These are phyloP conservation scores for Phragmites australis DNA, from an alignment of 176 grass and related monocot species.

Conservation along the genomic window DNA sequence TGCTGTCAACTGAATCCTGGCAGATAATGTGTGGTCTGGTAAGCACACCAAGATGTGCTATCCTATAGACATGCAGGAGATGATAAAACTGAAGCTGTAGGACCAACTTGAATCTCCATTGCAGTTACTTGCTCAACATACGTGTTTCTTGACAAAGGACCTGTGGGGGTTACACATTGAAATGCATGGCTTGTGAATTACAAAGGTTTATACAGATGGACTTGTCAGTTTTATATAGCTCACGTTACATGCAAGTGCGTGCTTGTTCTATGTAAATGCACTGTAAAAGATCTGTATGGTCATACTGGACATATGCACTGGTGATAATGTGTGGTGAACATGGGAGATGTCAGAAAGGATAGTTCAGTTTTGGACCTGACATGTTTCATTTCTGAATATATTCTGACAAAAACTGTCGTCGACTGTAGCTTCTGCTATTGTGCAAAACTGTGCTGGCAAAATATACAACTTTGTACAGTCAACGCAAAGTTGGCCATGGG, in stretches of 20 bases:
- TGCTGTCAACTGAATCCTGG: conserved; percentile 68
- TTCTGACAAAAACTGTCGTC: background rate
- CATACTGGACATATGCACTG: background rate
- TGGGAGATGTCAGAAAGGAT: background rate
- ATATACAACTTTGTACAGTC: background rate
- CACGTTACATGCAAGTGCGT: conserved; percentile 6
- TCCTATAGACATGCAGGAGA: conserved; percentile 61
- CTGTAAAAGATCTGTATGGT: conserved; percentile 5
- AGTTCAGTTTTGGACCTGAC: background rate
- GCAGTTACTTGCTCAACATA: conserved; percentile 19
- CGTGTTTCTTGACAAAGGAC: background rate
- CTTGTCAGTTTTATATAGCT: background rate
- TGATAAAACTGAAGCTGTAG: conserved; percentile 55
- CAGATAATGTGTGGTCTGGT: conserved; percentile 73
- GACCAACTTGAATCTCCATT: conserved; percentile 30
- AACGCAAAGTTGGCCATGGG: background rate
- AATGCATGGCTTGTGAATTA: conserved; percentile 17
- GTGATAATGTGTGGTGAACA: background rate
- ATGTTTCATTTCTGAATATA: conserved; percentile 19
- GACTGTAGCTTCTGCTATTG: conserved; percentile 2
- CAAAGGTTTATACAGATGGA: background rate
- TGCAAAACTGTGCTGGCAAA: background rate
- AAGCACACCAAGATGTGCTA: conserved; percentile 73
- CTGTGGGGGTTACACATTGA: background rate
- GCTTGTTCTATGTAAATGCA: conserved; percentile 4